Conservation (phyloP, 129 eudicot species). For the Centaurea solstitialis region DNA sequence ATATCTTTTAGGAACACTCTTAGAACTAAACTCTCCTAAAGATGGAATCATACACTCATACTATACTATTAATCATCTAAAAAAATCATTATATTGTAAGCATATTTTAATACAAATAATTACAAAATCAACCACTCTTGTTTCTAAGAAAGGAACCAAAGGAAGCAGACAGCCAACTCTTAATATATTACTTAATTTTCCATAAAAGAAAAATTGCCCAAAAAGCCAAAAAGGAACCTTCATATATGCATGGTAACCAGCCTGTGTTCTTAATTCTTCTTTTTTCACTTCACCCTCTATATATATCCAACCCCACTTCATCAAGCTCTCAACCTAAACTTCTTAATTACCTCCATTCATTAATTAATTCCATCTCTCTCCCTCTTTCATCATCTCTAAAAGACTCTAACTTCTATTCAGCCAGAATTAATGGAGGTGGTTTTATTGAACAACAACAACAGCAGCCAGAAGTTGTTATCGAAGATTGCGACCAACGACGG, state of each 20-base stretch:
- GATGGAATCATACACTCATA: neutral
- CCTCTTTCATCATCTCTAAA: neutral
- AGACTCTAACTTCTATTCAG: neutral
- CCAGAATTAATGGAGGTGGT: conserved; percentile 14
- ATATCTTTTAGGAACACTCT: neutral
- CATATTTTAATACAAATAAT: conserved; percentile 2
- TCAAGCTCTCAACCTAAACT: conserved; percentile 1
- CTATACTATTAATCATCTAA: neutral
- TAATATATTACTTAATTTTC: conserved; percentile 9
- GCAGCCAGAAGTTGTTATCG: conserved; percentile 36
- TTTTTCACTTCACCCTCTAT: conserved; percentile 10
- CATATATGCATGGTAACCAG: conserved; percentile 25
- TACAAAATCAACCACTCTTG: conserved; percentile 35
- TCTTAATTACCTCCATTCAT: neutral
- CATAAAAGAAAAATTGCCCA: conserved; percentile 16
- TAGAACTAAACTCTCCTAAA: neutral
- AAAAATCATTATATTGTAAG: neutral
- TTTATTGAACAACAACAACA: conserved; percentile 15
- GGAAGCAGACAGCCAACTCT: conserved; percentile 15
- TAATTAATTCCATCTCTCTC: neutral
- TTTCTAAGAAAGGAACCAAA: conserved; percentile 29
- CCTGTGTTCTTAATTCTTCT: neutral
- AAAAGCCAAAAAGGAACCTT: conserved; percentile 13
- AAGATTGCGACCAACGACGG: conserved; percentile 54
- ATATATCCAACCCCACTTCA: conserved; percentile 11